phyloP scores from a whole-genome alignment of 1,139 yeast genomes.

The Blastobotrys persicus region DNA sequence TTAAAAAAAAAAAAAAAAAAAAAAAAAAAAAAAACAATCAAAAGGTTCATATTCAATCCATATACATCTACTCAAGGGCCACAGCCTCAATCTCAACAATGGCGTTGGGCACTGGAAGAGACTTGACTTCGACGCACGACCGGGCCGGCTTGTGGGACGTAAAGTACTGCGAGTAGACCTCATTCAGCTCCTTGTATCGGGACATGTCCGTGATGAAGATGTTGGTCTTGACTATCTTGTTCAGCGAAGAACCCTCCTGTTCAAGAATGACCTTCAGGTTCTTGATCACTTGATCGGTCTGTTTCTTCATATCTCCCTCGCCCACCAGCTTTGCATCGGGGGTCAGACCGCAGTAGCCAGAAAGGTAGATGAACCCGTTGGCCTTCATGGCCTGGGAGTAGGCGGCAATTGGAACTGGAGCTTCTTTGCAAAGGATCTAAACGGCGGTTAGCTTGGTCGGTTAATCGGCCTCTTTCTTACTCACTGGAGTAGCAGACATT shows the following conservation, averaged over 20 bases:
- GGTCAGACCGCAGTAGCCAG: constrained; percentile 93
- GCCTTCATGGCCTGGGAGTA: constrained; percentile 92
- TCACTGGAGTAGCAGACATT: neutral
- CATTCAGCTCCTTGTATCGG: constrained; percentile 77
- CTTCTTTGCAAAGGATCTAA: constrained; percentile 53
- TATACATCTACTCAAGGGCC: constrained; percentile 60
- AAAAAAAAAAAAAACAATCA: too few relatives aligned
- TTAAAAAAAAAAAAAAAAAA: too few relatives aligned
- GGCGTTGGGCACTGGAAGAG: constrained; percentile 54
- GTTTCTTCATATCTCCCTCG: constrained; percentile 55
- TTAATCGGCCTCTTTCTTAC: neutral
- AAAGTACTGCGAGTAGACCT: constrained; percentile 79
- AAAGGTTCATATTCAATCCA: too few relatives aligned
- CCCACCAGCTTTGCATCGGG: constrained; percentile 73
- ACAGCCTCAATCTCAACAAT: constrained; percentile 55
- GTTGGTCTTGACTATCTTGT: constrained; percentile 80
- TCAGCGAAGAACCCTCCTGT: constrained; percentile 78
- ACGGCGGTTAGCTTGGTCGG: constrained; percentile 33
- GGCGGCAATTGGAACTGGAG: constrained; percentile 91
- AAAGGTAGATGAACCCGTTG: constrained; percentile 70
- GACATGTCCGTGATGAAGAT: constrained; percentile 85
- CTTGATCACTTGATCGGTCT: constrained; percentile 79
- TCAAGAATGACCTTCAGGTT: constrained; percentile 74
- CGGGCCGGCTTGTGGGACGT: constrained; percentile 87
- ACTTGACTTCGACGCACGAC: constrained; percentile 89